A percentile compares a stretch with the other conserved stretches of the same genome.
These are phyloP conservation scores for Akanthomyces dipterigenus DNA, from an alignment of 2,329 filamentous ascomycete species.

Conservation along the genomic window DNA sequence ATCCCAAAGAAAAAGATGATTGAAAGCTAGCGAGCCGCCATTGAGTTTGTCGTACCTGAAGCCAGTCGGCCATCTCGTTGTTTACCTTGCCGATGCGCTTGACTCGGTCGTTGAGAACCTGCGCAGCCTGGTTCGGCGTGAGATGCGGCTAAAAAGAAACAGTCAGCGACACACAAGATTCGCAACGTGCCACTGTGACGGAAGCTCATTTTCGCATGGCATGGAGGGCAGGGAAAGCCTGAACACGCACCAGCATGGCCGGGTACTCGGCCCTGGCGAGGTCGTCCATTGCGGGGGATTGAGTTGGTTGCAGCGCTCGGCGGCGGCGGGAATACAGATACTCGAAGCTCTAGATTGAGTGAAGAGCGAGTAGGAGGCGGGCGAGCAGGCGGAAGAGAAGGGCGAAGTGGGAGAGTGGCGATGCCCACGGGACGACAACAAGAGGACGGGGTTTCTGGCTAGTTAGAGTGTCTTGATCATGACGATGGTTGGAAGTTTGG, in stretches of 20 bases:
- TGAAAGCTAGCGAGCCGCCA: background rate
- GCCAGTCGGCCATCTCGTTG: constrained; percentile 88
- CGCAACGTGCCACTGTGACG: background rate
- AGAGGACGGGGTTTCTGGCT: background rate
- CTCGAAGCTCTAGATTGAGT: constrained; percentile 17
- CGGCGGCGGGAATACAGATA: constrained; percentile 3
- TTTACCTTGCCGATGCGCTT: constrained; percentile 83
- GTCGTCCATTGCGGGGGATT: constrained; percentile 56
- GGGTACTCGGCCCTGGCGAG: constrained; percentile 87
- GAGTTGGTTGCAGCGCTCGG: background rate
- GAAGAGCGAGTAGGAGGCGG: background rate
- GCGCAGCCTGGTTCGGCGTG: constrained; percentile 74
- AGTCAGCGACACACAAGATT: constrained; percentile 5
- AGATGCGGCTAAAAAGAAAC: constrained; percentile 58
- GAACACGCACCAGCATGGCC: constrained; percentile 73
- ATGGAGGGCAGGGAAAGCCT: background rate
- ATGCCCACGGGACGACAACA: background rate
- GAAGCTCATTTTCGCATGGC: background rate
- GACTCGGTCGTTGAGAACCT: constrained; percentile 77
- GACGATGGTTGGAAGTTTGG: constrained; percentile 7
- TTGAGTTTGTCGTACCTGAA: constrained; percentile 59
- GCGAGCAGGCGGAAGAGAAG: background rate
- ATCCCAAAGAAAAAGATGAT: background rate
- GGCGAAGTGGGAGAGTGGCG: background rate
- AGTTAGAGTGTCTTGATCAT: constrained; percentile 9